These are phyloP conservation scores for Picochlorum sp. DNA, from an alignment of 139 green algal genomes.

Conservation along the genomic window DNA sequence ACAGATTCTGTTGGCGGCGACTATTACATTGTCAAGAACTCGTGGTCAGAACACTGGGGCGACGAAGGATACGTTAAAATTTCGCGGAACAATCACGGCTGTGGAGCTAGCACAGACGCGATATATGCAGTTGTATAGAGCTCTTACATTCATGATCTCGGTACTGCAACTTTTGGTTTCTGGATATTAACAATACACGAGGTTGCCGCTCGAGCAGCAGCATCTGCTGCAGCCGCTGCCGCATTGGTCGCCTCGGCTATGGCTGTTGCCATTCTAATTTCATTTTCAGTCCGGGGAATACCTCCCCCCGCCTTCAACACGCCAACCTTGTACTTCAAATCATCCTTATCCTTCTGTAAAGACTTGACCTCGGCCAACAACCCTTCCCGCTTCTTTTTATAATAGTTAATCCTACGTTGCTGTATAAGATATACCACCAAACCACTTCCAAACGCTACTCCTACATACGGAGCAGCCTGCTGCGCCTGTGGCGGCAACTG, in stretches of 20 bases:
- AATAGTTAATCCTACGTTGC: constrained; percentile 20
- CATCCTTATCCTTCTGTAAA: constrained; percentile 24
- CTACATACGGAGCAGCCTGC: constrained; percentile 31
- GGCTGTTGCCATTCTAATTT: constrained; percentile 37
- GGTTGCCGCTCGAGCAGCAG: constrained; percentile 31
- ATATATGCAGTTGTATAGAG: constrained; percentile 40
- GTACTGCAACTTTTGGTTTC: neutral
- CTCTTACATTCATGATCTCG: neutral
- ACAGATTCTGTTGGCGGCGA: constrained; percentile 12
- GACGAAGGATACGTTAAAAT: constrained; percentile 49
- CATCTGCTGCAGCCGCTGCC: constrained; percentile 37
- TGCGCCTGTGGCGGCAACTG: constrained; percentile 40
- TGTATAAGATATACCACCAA: constrained; percentile 35
- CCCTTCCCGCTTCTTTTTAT: constrained; percentile 9
- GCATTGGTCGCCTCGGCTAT: constrained; percentile 40
- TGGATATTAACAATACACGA: constrained; percentile 28
- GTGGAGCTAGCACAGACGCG: constrained; percentile 34
- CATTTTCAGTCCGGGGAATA: constrained; percentile 25
- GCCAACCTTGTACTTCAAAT: constrained; percentile 20
- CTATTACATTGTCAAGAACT: constrained; percentile 34
- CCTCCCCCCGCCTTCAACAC: constrained; percentile 20
- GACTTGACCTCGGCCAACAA: constrained; percentile 11
- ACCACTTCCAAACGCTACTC: constrained; percentile 19
- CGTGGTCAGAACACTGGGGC: constrained; percentile 26
- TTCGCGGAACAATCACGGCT: constrained; percentile 23